Percentiles rank a stretch among this genome's conserved stretches.
These are phyloP conservation scores for Sarcodon sp. DNA, from an alignment of 768 basidiomycete genomes.

Conservation along the genomic window DNA sequence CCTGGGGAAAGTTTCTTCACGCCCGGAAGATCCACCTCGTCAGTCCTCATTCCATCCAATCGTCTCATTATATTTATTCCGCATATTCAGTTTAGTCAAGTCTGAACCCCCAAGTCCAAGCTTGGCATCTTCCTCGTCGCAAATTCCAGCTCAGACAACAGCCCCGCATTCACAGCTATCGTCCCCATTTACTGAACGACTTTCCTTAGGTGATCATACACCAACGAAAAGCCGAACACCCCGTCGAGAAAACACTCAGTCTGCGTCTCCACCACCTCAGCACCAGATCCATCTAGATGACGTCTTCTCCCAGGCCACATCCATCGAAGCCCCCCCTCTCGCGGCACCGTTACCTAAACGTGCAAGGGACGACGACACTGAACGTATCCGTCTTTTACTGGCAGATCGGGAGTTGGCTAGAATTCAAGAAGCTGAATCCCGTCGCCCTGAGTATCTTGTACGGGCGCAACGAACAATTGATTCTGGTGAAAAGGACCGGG, in stretches of 20 bases:
- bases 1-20: background rate
- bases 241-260: slow-evolving; percentile 1
- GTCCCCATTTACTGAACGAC: slow-evolving; percentile 18
- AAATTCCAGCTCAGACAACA: slow-evolving; percentile 9
- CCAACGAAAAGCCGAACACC: slow-evolving; percentile 7
- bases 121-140: slow-evolving; percentile 1
- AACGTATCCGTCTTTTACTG: slow-evolving; percentile 42
- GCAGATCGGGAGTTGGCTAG: slow-evolving; percentile 36
- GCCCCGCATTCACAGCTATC: slow-evolving; percentile 14
- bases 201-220: slow-evolving; percentile 7
- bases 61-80: background rate
- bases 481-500: slow-evolving; percentile 17
- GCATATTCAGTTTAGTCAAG: background rate
- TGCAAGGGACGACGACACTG: slow-evolving; percentile 39
- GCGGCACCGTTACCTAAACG: slow-evolving; percentile 14
- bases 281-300: slow-evolving; percentile 1
- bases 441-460: slow-evolving; percentile 61
- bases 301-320: slow-evolving; percentile 1
- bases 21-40: background rate
- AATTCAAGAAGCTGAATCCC: slow-evolving; percentile 41
- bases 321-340: slow-evolving; percentile 14
- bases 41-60: background rate
- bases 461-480: slow-evolving; percentile 34
- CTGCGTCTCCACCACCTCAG: slow-evolving; percentile 6
- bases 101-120: slow-evolving; percentile 4